These are phyloP conservation scores for Trichoderma atroviride DNA, from an alignment of 2,329 filamentous ascomycete species.

Conservation along the genomic window DNA sequence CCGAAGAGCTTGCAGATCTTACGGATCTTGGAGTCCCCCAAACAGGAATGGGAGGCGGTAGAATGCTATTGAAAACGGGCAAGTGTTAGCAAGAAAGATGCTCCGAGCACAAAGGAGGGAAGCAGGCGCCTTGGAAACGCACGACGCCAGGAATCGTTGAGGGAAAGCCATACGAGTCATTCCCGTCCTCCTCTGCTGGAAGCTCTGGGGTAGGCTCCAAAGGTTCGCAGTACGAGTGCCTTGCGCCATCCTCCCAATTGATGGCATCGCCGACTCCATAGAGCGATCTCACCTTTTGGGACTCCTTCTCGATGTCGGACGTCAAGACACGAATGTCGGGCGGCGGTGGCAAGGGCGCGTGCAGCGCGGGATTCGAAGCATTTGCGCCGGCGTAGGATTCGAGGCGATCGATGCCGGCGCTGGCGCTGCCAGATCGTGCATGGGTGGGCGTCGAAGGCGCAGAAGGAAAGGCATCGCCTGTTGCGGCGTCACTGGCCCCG, in stretches of 20 bases:
- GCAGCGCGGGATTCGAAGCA: background rate
- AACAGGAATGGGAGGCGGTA: conserved; percentile 36
- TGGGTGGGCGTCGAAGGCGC: conserved; percentile 17
- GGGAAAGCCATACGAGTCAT: conserved; percentile 60
- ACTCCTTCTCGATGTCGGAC: conserved; percentile 62
- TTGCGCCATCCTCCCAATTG: conserved; percentile 56
- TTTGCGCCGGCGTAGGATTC: conserved; percentile 13
- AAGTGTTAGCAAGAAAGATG: conserved; percentile 35
- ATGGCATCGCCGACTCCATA: conserved; percentile 60
- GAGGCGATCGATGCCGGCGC: conserved; percentile 15
- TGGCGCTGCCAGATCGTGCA: conserved; percentile 19
- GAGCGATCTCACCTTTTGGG: conserved; percentile 69
- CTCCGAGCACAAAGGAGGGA: background rate
- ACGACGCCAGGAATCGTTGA: conserved; percentile 36
- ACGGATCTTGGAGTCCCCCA: conserved; percentile 45
- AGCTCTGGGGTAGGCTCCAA: conserved; percentile 54
- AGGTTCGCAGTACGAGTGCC: conserved; percentile 52
- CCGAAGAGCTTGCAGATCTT: conserved; percentile 49
- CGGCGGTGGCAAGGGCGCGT: conserved; percentile 37
- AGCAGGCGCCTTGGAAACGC: conserved; percentile 12
- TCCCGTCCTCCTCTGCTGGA: conserved; percentile 55
- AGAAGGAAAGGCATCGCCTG: conserved; percentile 19
- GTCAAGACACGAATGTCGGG: conserved; percentile 58
- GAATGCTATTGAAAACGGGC: conserved; percentile 33
- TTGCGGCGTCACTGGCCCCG: conserved; percentile 29